Evolutionary conservation across 768 basidiomycete genomes (phyloP).

Genomic region (Collybia sp.): DNA sequence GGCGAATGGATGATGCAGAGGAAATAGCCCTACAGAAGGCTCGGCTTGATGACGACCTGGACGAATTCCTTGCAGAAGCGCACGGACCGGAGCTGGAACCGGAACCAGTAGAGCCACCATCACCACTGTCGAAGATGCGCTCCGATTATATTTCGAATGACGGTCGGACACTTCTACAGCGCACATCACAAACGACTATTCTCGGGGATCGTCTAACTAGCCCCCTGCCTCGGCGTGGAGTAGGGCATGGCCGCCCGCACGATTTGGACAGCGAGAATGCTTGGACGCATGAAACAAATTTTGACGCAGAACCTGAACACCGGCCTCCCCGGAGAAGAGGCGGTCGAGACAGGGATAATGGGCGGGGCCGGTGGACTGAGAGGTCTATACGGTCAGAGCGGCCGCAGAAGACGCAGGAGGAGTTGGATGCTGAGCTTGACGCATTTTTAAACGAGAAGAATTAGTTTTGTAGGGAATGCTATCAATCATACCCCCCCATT

Average conservation of each 20-base stretch:
- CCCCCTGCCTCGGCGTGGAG: conserved; percentile 37
- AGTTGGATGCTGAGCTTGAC: conserved; percentile 81
- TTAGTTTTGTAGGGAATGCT: conserved; percentile 10
- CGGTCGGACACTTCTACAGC: conserved; percentile 50
- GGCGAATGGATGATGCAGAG: conserved; percentile 29
- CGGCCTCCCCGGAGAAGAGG: neutral
- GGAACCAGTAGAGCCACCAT: conserved; percentile 24
- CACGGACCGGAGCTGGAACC: conserved; percentile 24
- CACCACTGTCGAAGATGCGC: conserved; percentile 63
- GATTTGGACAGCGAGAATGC: conserved; percentile 12
- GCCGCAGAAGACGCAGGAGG: conserved; percentile 60
- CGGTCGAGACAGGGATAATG: conserved; percentile 15
- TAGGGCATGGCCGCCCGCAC: conserved; percentile 14
- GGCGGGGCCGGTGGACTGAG: conserved; percentile 23
- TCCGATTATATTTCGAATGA: conserved; percentile 55
- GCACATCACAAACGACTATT: conserved; percentile 40
- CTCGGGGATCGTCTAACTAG: conserved; percentile 43
- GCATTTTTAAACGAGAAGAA: conserved; percentile 61
- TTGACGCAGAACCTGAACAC: conserved; percentile 12
- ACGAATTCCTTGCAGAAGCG: conserved; percentile 57
- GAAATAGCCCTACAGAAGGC: conserved; percentile 32
- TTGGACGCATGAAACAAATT: conserved; percentile 12
- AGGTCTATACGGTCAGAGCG: conserved; percentile 30
- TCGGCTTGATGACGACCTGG: conserved; percentile 62
- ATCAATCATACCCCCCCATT: too few relatives aligned